Conservation (phyloP, 75 land plant genomes). For the Larix kaempferi region DNA sequence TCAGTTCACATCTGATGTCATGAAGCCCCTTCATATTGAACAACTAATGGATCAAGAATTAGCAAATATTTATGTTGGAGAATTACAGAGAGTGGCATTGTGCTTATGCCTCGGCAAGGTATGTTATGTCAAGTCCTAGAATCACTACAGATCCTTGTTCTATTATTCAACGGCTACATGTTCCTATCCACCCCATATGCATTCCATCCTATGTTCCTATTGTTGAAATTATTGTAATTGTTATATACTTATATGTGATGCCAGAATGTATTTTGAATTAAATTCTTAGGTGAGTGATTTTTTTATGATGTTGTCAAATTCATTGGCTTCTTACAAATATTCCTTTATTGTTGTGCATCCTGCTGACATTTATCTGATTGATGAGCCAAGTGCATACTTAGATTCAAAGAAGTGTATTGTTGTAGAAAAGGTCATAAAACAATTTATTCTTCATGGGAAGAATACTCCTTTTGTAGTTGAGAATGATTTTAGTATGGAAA, state of each 20-base stretch:
- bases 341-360: slow-evolving; percentile 51
- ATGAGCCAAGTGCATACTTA: slow-evolving; percentile 78
- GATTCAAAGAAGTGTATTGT: slow-evolving; percentile 85
- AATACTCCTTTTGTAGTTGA: slow-evolving; percentile 56
- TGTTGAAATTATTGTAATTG: no score
- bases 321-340: neutral
- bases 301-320: neutral
- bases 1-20: no score
- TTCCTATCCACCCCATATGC: no score
- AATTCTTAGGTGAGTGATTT: no score
- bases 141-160: no score
- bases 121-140: no score
- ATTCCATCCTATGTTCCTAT: no score
- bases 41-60: no score
- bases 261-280: no score
- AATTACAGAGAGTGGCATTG: slow-evolving; percentile 94
- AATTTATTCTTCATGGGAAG: slow-evolving; percentile 48
- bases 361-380: slow-evolving; percentile 59
- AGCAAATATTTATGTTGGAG: slow-evolving; percentile 96
- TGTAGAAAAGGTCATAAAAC: slow-evolving; percentile 48
- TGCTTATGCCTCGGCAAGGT: slow-evolving; percentile 97
- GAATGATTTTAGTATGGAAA: slow-evolving; percentile 58
- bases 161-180: no score
- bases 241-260: no score
- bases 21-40: no score